Evolutionary conservation across 257 asterid species (phyloP), one percentile per base, ranked within the genome.

Genomic region (Salvia rosmarinus): DNA sequence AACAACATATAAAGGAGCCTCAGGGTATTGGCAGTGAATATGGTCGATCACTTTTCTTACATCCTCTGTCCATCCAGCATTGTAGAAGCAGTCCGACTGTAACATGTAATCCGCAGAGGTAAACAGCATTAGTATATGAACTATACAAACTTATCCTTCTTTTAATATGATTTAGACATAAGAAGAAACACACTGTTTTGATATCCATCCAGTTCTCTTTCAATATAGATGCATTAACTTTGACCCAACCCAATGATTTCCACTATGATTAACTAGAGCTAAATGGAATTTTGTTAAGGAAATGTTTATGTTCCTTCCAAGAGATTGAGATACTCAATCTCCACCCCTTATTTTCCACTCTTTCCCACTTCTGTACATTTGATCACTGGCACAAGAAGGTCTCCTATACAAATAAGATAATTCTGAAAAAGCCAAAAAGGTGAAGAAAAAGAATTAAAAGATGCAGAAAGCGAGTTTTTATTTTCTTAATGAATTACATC

Each of bases 11-110:
- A 93, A 75, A 82, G 98, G 96, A 81, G 96, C 88, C 63, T 84
- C 90, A 1, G 90, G 91, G 76, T 82, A 70, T 71, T 80, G 85
- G 60, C 74, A 66, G 65, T 90, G 96, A 72, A 93, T 58, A 81
- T 89, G 88, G 67, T 84, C 85, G 70, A 90, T 85, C 77, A 93
- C 91, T 78, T 73, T 85, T 14, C 97, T 81, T 44, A 86, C 75
- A 52, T 93, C 98, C 65, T 88, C 92, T 23, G 97, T 87, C 97
- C 97, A 93, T 79, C 95, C 97, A 79, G 85, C 97, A 81, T 88
- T 84, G 62, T 90, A 93, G 78, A 89, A 84, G 84, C 85, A 55
- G 82, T 94, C 98, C 14, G 98, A 90, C 98, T 94, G 90, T 79
- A 59, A 76, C 58, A 79, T 63, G 71, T 57, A 66, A 80, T 28